A percentile compares a stretch with the other conserved stretches of the same genome.
Conservation (phyloP, 2,329 filamentous ascomycete species). For the Colletotrichum ledebouriae region DNA sequence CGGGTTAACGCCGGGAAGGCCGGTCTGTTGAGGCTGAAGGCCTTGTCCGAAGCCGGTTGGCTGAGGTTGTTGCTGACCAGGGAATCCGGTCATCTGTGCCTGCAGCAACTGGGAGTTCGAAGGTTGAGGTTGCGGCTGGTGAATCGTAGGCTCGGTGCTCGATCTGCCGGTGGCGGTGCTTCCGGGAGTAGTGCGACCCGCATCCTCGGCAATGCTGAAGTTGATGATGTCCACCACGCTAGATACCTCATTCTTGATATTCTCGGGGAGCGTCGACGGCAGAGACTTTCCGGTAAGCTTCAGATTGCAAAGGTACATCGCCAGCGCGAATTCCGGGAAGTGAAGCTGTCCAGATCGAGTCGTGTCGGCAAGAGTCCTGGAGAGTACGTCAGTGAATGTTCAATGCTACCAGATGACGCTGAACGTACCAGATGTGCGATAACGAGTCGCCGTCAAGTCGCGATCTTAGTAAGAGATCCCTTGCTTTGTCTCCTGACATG, state of each 20-base stretch:
- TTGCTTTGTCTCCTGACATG: conserved; percentile 92
- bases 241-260: conserved; percentile 94
- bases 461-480: conserved; percentile 89
- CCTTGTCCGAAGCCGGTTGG: conserved; percentile 68
- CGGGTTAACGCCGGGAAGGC: conserved; percentile 71
- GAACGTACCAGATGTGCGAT: conserved; percentile 87
- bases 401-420: conserved; percentile 62
- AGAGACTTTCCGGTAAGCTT: conserved; percentile 89
- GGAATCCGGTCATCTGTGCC: conserved; percentile 78
- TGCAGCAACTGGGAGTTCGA: conserved; percentile 77
- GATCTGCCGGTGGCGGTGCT: conserved; percentile 73
- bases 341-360: conserved; percentile 96
- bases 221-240: conserved; percentile 99
- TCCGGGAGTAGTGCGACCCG: conserved; percentile 61
- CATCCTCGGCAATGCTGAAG: conserved; percentile 87
- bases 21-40: conserved; percentile 77
- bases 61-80: conserved; percentile 61
- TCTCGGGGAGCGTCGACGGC: conserved; percentile 81
- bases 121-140: conserved; percentile 80
- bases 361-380: conserved; percentile 90
- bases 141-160: conserved; percentile 66
- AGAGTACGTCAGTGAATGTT: conserved; percentile 52
- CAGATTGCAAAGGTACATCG: conserved; percentile 98
- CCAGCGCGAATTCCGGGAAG: conserved; percentile 96
- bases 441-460: conserved; percentile 88